Base-by-base conservation (phyloP, 2,329 filamentous ascomycete species). In the Achaetomium macrosporum region DNA sequence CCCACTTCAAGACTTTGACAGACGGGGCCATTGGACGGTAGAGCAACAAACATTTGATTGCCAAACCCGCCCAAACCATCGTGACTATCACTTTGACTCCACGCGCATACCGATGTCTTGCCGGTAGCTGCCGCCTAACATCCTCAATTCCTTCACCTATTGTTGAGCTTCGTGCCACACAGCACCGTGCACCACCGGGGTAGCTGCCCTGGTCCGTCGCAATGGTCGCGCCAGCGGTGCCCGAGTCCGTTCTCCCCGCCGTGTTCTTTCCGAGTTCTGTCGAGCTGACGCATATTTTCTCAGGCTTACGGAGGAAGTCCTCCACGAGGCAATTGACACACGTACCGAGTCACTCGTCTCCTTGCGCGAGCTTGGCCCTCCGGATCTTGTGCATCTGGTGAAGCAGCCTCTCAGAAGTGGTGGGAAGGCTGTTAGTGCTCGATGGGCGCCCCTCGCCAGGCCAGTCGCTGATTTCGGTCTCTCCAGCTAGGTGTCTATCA, bases 371-470 rank as follows among this genome's bases (percentile, higher is more conserved):
- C 82, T 99, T 53, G 93, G 93, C 40, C 93, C 93, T 25, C 93
- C 93, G 50, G 93, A 99, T 71, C 80, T 99, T 29, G 92, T 97
- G 37, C 93, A 99, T 72, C 81, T 99, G 53, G 82, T 96, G 64
- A 97, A 96, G 70, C 80, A 83, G 65, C 75, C 76, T 47, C 70
- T 78, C 44, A 74, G 81, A 61, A 83, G 78, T 63, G 70, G 76
- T 33, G 74, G 71, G 46, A 83, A 80, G 65, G 81, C 79, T 66
- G 78, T 80, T 67, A 42, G 54, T 53, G 8, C 12, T 30, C 10
- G 3, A n/a, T 51, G 54, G 47, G 4, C 25, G 40, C 25, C 9
- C 40, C 19, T 56, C 49, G 47, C 52, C 30, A 20, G 11, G 3
- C 4, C 16, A 19, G 16, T 13, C 16, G 13, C 25, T 47, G 15